A percentile compares a stretch with the other conserved stretches of the same genome.
These are phyloP conservation scores for Yamadazyma paraphyllophila DNA, from an alignment of 805 yeast species.

Conservation along the genomic window DNA sequence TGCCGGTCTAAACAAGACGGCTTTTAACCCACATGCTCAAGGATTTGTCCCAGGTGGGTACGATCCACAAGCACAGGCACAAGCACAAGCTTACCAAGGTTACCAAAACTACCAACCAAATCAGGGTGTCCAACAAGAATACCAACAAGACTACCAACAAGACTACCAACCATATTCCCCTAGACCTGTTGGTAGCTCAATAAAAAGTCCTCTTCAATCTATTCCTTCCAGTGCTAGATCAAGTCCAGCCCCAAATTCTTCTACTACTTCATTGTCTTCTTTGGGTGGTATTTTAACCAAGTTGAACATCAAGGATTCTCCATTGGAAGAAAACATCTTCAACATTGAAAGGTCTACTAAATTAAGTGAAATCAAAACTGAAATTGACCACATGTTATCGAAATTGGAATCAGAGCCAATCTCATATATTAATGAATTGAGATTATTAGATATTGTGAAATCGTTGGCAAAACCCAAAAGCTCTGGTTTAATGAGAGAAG, in stretches of 20 bases:
- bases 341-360: constrained; percentile 51
- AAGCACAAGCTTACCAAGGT: neutral
- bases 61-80: neutral
- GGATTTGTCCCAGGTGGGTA: constrained; percentile 14
- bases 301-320: constrained; percentile 53
- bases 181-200: constrained; percentile 1
- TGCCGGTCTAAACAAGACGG: constrained; percentile 11
- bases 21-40: constrained; percentile 14
- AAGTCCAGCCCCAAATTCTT: constrained; percentile 37
- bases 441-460: constrained; percentile 57
- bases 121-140: constrained; percentile 8
- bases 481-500: constrained; percentile 72
- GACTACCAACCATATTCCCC: constrained; percentile 3
- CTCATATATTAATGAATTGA: constrained; percentile 58
- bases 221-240: constrained; percentile 38
- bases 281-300: constrained; percentile 69
- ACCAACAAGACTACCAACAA: constrained; percentile 9
- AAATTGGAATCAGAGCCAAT: constrained; percentile 43
- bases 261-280: constrained; percentile 72
- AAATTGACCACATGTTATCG: constrained; percentile 53
- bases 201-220: constrained; percentile 24
- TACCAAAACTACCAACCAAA: neutral
- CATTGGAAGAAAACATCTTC: constrained; percentile 59
- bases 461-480: constrained; percentile 73
- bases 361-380: constrained; percentile 53